Evolutionary conservation across 306 rosid species (phyloP), one percentile per base, ranked within the genome.

Genomic region (Alnus glutinosa): DNA sequence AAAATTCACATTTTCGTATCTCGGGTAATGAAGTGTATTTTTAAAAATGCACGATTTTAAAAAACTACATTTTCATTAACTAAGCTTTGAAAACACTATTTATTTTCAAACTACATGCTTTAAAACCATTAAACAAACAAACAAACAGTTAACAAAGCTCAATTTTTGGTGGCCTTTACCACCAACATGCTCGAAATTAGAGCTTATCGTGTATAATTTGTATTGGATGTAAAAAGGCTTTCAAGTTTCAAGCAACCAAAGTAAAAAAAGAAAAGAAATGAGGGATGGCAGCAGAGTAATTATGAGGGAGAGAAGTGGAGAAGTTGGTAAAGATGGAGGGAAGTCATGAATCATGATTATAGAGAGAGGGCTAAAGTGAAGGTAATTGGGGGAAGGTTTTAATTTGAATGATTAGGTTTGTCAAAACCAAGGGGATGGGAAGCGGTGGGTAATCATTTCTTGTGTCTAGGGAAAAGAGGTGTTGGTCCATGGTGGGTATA

Each of bases 371-470:
- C 9, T 64, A 83, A 79, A 87, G 87, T 42, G 75, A 75, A 75
- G 85, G 76, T 69, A 79, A 81, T 79, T 28, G 77, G 74, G 74
- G 78, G 59, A 69, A 76, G 85, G 46, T 79, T 83, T 55, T 51
- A 57, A 85, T 77, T 28, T 4, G 48, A 71, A 92, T 92, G 91
- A 92, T 90, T 84, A 87, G 85, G 86, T 83, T 86, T 79, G 85
- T 61, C 79, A 84, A 86, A 86, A 85, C 87, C 84, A 78, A 85
- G 76, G 58, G 85, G 36, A 14, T 39, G 72, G 50, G 87, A 80
- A 75, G 88, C 67, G 86, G 86, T 86, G 92, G 84, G 90, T 83
- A 85, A 92, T 92, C 68, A 90, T 92, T 88, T 88, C 84, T 72
- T 79, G n/a, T 50, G 83, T 72, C 78, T 83, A 16, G 86, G 83